Base-by-base conservation (phyloP, 352 stramenopile species). In the Plasmopara muralis region DNA sequence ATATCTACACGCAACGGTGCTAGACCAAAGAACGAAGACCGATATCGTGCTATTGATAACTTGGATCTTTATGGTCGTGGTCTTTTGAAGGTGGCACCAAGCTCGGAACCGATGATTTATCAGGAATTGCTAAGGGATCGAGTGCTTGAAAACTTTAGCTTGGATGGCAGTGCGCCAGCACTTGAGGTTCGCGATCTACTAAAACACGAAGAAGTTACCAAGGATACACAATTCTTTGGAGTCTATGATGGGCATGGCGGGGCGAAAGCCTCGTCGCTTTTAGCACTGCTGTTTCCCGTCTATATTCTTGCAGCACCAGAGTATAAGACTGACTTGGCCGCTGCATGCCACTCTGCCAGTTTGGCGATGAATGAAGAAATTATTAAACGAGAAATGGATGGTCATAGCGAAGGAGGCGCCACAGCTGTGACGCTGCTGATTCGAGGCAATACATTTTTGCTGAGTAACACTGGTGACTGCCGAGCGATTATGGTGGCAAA, bases 381-480 rank as follows among this genome's bases (percentile, higher is more conserved):
- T 41, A 54, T 88, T 14, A 70, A 69, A 40, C 52, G 78, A 39
- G 74, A 83, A 20, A 67, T 64, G 0, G 59, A 51, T 2, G 66
- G 72, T 30, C 60, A 83, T 39, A 78, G 67, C 47, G 56, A 76
- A 53, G 81, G 79, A 45, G 81, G 81, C 0, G 75, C 74, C 3
- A 92, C 81, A 1, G 81, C 74, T 0, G 62, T 88, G 31, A 75
- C 72, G 1, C 53, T 89, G 47, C 50, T 92, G 16, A 73, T 88
- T 16, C 68, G 81, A 30, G 57, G 66, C 20, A 59, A 65, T 5
- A 60, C 63, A 31, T 66, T 70, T 13, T 69, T 83, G 25, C 54
- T 88, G 9, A 85, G 77, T 60, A 91, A 93, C 40, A 87, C 79
- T 16, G 83, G 83, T 44, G 83, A 93, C 60, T 93, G 76, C 35